These are phyloP conservation scores for Zygosaccharomyces rouxii DNA, from an alignment of 805 yeast species.

Conservation along the genomic window DNA sequence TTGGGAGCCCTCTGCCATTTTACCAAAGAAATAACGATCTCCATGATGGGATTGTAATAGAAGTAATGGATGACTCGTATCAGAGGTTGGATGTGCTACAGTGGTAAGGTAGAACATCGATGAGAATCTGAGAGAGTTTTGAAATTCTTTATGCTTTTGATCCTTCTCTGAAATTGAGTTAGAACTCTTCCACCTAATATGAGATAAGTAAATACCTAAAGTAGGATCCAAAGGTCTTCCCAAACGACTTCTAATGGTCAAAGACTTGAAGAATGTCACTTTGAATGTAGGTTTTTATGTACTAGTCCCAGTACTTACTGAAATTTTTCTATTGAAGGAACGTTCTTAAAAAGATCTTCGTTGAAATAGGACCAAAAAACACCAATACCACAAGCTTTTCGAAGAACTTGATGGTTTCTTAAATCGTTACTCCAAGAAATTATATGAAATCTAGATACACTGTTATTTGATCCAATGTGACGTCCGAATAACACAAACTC, in stretches of 20 bases:
- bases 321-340: not conserved
- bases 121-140: constrained; percentile 9
- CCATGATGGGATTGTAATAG: constrained; percentile 42
- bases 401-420: not conserved
- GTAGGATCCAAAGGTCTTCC: not conserved
- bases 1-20: constrained; percentile 82
- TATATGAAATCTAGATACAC: not conserved
- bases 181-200: constrained; percentile 1
- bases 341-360: not conserved
- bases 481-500: not conserved
- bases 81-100: constrained; percentile 59
- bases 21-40: constrained; percentile 63
- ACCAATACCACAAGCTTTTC: not conserved
- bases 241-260: not conserved
- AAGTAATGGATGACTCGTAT: constrained; percentile 53
- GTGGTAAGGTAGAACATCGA: constrained; percentile 49
- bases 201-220: not conserved
- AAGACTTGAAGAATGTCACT: constrained; percentile 8
- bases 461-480: not conserved
- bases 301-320: not conserved
- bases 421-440: not conserved
- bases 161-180: not conserved
- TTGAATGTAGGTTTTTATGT: constrained; percentile 7
- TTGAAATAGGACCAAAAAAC: not conserved
- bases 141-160: constrained; percentile 4